Base-by-base conservation (phyloP, 2,329 filamentous ascomycete species). In the Colletotrichum scovillei region DNA sequence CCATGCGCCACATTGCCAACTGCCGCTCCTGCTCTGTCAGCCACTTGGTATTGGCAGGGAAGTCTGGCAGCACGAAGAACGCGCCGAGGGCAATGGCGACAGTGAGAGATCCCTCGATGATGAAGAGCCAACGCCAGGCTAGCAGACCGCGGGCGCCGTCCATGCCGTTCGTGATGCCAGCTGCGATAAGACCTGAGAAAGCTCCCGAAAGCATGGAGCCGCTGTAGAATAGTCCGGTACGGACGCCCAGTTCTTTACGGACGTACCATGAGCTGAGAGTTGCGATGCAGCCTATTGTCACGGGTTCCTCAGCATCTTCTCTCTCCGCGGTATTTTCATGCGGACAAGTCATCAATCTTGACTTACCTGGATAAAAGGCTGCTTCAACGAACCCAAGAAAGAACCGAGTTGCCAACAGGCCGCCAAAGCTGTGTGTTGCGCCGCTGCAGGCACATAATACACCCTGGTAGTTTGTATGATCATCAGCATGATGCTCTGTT, bases 91-190 rank as follows among this genome's bases (percentile, higher is more conserved):
- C 90, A 69, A 92, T 85, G 2, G 86, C 46, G 4, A 53, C n/a
- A 3, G 24, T 55, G 14, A 68, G 60, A n/a, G 38, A 53, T 12
- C 84, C 76, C 52, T 86, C 83, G 1, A 86, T 78, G 5, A 85
- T 76, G 58, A 86, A 82, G 6, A 90, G 83, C 88, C 88, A 90
- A 78, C 88, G 87, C 89, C 89, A 91, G 2, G 67, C 74, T 19
- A 67, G 63, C 1, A 75, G 64, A 0, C 74, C 74, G 16, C 28
- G 24, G 8, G 57, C 24, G 5, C 72, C 74, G 22, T 75, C 72
- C 74, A 75, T 72, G 24, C 72, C 67, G 38, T 53, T 70, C 6
- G 71, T 74, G 35, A 78, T 74, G 0, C 71, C 76, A 19, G 73
- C 76, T 0, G 76, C 74, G 14, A 78, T 65, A 12, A 78, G 73